Base-by-base conservation (phyloP, 2,329 filamentous ascomycete genomes). In the Leptographium procerum region DNA sequence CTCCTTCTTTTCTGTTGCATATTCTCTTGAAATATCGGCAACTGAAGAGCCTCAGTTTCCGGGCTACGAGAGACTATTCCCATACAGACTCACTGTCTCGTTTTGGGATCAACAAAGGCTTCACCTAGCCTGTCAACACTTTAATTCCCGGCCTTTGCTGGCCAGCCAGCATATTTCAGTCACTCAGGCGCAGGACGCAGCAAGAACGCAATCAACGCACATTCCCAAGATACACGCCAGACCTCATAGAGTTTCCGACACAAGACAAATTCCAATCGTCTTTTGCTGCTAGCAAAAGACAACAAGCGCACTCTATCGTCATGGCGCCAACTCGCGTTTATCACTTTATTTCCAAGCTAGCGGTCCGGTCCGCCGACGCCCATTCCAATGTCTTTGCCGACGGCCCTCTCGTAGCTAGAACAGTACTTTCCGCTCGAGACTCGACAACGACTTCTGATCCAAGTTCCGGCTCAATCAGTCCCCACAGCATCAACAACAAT, bases 401-500 rank as follows among this genome's bases (percentile, higher is more conserved):
- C 19, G 75, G 75, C 1, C 75, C 76, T 4, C 66, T 81, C 4
- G 68, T 71, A 19, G 77, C 74, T 13, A 71, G 69, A 51, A 71
- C 72, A 6, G 60, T 77, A n/a, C 70, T 81, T 8, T 63, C 72
- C 10, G 69, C 69, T 28, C 75, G 76, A 45, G 73, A 75, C 53
- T 66, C 68, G n/a, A 55, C 61, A 45, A 45, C 63, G 24, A 64
- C 67, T 28, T 64, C 70, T 1, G 68, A 81, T 63, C 75, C 80
- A 0, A 66, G 68, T 11, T 60, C 63, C 3, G 83, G 82, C 59
- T 73, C 77, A 14, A 75, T 82, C n/a, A 71, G 76, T 60, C 80
- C 81, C 1, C 70, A 77, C 45, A 65, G 79, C 59, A 82, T 85
- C 71, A 83, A 80, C 72, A 86, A 86, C 67, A 81, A 78, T 24